Conservation (phyloP, 2,329 filamentous ascomycete species). For the Beauveria sp. region DNA sequence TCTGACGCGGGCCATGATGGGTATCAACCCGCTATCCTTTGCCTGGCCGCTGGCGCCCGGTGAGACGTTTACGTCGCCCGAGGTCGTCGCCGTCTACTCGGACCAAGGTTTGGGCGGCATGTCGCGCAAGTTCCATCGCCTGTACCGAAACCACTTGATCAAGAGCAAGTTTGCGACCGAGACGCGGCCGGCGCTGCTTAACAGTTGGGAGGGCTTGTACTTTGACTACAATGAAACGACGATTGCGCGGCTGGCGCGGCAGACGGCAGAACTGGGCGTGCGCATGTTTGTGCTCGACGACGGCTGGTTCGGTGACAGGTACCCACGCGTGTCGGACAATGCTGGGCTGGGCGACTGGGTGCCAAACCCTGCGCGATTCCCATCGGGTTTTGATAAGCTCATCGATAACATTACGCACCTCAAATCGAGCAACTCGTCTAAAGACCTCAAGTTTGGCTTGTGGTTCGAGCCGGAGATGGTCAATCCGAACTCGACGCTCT, state of each 20-base stretch:
- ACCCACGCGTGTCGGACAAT: conserved; percentile 49
- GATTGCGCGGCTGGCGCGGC: conserved; percentile 46
- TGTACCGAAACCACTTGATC: conserved; percentile 55
- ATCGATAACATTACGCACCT: conserved; percentile 44
- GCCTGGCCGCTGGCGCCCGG: conserved; percentile 50
- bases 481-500: conserved; percentile 53
- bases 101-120: conserved; percentile 51
- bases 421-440: conserved; percentile 36
- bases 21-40: conserved; percentile 53
- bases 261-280: conserved; percentile 51
- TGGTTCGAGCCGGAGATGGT: conserved; percentile 67
- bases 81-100: conserved; percentile 56
- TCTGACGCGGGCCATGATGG: conserved; percentile 50
- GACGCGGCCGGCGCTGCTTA: conserved; percentile 49
- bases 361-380: conserved; percentile 51
- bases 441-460: conserved; percentile 51
- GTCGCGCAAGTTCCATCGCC: conserved; percentile 52
- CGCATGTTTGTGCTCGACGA: conserved; percentile 59
- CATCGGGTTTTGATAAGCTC: conserved; percentile 44
- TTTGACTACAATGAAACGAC: conserved; percentile 51
- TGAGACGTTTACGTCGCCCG: conserved; percentile 51
- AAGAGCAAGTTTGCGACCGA: conserved; percentile 45
- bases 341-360: conserved; percentile 58
- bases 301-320: conserved; percentile 59
- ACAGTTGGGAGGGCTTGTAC: conserved; percentile 58